phyloP scores from a whole-genome alignment of 768 basidiomycete species.

The Tephrocybe rancida region DNA sequence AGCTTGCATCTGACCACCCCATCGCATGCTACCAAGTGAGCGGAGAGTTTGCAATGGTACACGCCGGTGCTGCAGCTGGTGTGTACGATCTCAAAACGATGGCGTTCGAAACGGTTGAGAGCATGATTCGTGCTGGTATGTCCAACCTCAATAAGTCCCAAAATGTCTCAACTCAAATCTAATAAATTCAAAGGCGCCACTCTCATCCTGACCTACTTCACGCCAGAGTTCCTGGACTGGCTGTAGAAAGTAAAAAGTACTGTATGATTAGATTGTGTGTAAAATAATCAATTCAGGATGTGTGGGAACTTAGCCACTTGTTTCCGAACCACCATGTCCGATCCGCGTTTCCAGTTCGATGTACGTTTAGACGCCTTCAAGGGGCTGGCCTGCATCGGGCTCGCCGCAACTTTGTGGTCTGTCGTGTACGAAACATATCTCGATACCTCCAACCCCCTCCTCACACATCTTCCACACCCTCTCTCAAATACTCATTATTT shows the following conservation, averaged over 20 bases:
- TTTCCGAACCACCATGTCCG: constrained; percentile 17
- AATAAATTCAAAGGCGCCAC: constrained; percentile 66
- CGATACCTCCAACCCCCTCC: constrained; percentile 80
- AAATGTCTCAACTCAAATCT: background rate
- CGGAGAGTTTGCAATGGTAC: constrained; percentile 97
- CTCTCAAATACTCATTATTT: constrained; percentile 68
- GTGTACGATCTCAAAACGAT: constrained; percentile 91
- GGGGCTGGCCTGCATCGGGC: constrained; percentile 46
- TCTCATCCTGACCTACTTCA: constrained; percentile 93
- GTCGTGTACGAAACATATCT: constrained; percentile 69
- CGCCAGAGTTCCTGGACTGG: constrained; percentile 95
- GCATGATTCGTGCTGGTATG: constrained; percentile 90
- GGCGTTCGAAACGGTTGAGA: constrained; percentile 93
- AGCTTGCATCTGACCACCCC: constrained; percentile 83
- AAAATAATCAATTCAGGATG: background rate
- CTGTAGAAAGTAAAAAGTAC: constrained; percentile 30
- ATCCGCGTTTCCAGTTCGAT: too few species aligned
- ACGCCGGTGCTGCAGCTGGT: constrained; percentile 90
- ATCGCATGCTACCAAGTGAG: constrained; percentile 98
- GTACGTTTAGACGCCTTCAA: constrained; percentile 35
- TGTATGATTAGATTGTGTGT: background rate
- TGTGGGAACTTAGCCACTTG: background rate
- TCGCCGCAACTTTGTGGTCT: constrained; percentile 69
- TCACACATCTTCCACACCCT: constrained; percentile 71
- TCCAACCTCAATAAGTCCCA: constrained; percentile 12